Percentiles rank a stretch among this genome's conserved stretches.
phyloP scores from a whole-genome alignment of 2,329 filamentous ascomycete genomes.

The Tolypocladium tundrense region DNA sequence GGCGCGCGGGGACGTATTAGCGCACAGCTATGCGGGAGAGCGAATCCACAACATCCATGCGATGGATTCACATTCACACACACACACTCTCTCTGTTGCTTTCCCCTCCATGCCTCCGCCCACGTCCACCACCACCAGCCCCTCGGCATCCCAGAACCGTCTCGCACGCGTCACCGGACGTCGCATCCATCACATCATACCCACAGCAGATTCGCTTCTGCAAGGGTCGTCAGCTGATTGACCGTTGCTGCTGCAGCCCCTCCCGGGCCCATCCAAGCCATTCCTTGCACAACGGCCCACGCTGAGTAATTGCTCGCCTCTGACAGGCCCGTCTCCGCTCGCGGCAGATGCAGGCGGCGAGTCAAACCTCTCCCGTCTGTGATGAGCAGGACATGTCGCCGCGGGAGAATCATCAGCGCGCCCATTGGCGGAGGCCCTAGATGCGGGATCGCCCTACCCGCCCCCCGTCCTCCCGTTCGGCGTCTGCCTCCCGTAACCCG shows the following conservation, averaged over 20 bases:
- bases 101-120: neutral
- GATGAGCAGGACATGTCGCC: neutral
- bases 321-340: slow-evolving; percentile 16
- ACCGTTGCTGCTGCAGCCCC: neutral
- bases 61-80: too few relatives aligned
- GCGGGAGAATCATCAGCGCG: slow-evolving; percentile 2
- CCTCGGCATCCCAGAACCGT: neutral
- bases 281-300: neutral
- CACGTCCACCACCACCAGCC: neutral
- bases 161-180: neutral
- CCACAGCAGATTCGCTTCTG: neutral
- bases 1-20: neutral
- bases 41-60: neutral
- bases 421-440: slow-evolving; percentile 3
- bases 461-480: neutral
- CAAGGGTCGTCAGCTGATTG: neutral
- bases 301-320: slow-evolving; percentile 25
- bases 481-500: neutral
- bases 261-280: neutral
- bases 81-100: too few relatives aligned
- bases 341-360: slow-evolving; percentile 1
- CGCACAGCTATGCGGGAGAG: neutral
- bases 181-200: neutral
- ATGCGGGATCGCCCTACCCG: neutral
- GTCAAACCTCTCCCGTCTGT: neutral